A percentile compares a stretch with the other conserved stretches of the same genome.
Evolutionary conservation across 1,139 yeast genomes (phyloP).

Genomic region (Geotrichum carabidarum): DNA sequence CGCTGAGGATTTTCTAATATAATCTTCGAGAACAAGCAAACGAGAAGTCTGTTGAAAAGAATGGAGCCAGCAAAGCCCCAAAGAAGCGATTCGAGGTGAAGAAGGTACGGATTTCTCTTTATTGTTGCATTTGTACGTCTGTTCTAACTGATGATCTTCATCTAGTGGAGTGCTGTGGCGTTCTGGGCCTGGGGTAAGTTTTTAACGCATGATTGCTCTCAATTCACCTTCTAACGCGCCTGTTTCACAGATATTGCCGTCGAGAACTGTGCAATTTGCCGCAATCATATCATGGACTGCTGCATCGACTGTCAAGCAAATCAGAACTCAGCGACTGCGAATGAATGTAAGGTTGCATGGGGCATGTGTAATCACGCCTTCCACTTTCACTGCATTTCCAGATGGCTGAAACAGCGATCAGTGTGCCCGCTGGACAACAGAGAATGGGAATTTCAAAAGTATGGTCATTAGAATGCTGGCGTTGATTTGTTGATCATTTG

Average conservation of each 20-base stretch:
- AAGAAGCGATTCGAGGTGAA: constrained; percentile 64
- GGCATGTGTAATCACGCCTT: constrained; percentile 93
- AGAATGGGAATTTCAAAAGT: constrained; percentile 76
- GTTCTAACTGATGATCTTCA: background rate
- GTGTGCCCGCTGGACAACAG: constrained; percentile 96
- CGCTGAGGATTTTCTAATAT: background rate
- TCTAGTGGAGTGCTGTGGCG: constrained; percentile 92
- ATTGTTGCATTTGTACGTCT: background rate
- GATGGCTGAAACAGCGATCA: constrained; percentile 96
- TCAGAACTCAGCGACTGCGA: constrained; percentile 59
- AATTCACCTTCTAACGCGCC: constrained; percentile 11
- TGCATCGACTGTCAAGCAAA: constrained; percentile 95
- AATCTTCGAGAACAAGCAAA: background rate
- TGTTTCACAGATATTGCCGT: constrained; percentile 59
- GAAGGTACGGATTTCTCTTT: constrained; percentile 37
- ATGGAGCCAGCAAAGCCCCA: constrained; percentile 25
- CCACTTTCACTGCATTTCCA: constrained; percentile 90
- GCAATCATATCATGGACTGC: constrained; percentile 97
- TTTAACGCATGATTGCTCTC: constrained; percentile 1
- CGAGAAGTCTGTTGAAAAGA: constrained; percentile 16
- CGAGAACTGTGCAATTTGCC: constrained; percentile 96
- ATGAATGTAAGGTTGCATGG: constrained; percentile 95
- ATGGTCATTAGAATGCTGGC: constrained; percentile 47
- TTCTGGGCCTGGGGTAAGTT: constrained; percentile 96
- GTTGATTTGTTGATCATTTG: too few relatives aligned